Conservation (phyloP, 768 basidiomycete species). For the Tulasnella sp. region DNA sequence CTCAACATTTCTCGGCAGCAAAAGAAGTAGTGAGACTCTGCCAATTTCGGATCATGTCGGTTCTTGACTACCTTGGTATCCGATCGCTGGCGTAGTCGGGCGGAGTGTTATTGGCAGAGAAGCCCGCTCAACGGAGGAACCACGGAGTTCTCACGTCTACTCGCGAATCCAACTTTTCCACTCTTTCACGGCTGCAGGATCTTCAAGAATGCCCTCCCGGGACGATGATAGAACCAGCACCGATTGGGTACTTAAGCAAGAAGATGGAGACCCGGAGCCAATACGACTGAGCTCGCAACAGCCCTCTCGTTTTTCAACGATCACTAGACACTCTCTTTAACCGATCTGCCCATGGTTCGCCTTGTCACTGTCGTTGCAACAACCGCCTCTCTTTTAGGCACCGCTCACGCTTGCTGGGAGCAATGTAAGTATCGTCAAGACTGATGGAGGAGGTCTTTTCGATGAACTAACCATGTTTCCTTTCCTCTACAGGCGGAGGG, state of each 20-base stretch:
- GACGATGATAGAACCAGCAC: not conserved
- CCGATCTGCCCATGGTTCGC: not conserved
- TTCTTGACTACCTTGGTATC: not conserved
- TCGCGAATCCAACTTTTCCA: not conserved
- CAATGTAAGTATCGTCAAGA: not conserved
- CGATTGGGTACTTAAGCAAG: not conserved
- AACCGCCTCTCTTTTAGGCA: not conserved
- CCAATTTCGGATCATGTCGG: not conserved
- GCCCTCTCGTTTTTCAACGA: not conserved
- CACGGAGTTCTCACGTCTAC: not conserved
- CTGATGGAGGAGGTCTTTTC: not conserved
- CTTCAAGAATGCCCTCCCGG: not conserved
- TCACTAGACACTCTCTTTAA: not conserved
- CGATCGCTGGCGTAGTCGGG: not conserved
- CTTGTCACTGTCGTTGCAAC: not conserved
- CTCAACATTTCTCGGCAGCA: not conserved
- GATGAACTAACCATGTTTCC: not conserved
- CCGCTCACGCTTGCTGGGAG: constrained; percentile 11
- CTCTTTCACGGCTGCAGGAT: not conserved
- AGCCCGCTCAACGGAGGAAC: not conserved
- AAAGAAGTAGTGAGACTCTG: not conserved
- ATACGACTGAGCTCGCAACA: not conserved
- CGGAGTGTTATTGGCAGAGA: not conserved
- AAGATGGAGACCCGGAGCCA: not conserved
- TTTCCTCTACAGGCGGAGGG: constrained; percentile 32